Evolutionary conservation across 2,329 filamentous ascomycete genomes (phyloP).

Genomic region (Fusarium sp.): DNA sequence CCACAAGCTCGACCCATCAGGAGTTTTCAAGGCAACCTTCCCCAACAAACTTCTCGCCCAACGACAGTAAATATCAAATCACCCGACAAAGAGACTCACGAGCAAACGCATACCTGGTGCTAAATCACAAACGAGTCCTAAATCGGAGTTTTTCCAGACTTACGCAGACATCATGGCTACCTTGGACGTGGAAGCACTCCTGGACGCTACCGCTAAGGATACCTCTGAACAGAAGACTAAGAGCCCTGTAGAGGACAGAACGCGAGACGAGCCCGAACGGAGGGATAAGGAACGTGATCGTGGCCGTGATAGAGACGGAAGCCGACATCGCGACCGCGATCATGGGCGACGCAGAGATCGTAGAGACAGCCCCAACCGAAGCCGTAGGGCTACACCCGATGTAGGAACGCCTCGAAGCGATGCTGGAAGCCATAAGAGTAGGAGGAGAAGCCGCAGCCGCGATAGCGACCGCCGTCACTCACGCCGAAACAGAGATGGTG

Average conservation of each 20-base stretch:
- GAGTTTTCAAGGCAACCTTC: slow-evolving; percentile 33
- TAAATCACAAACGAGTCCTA: slow-evolving; percentile 5
- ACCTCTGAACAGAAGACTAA: slow-evolving; percentile 59
- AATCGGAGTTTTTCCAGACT: slow-evolving; percentile 8
- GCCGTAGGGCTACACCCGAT: slow-evolving; percentile 60
- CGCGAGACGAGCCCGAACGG: slow-evolving; percentile 55
- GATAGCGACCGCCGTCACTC: slow-evolving; percentile 78
- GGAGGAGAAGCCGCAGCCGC: slow-evolving; percentile 80
- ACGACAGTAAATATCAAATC: slow-evolving; percentile 20
- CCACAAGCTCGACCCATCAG: slow-evolving; percentile 36
- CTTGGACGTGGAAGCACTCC: slow-evolving; percentile 85
- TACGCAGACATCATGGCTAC: slow-evolving; percentile 54
- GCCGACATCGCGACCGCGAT: slow-evolving; percentile 64
- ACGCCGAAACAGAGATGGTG: slow-evolving; percentile 77
- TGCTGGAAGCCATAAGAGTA: slow-evolving; percentile 81
- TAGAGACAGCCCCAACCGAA: slow-evolving; percentile 64
- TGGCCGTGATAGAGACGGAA: slow-evolving; percentile 63
- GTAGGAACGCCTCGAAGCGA: slow-evolving; percentile 78
- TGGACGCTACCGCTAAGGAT: slow-evolving; percentile 82
- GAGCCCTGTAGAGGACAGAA: slow-evolving; percentile 62
- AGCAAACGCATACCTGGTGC: not conserved
- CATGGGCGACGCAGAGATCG: slow-evolving; percentile 57
- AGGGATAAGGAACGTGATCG: slow-evolving; percentile 66
- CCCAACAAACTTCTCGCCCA: slow-evolving; percentile 11
- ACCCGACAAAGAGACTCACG: slow-evolving; percentile 4